Conservation (phyloP, 2,329 filamentous ascomycete species). For the Lecanicillium sp. region DNA sequence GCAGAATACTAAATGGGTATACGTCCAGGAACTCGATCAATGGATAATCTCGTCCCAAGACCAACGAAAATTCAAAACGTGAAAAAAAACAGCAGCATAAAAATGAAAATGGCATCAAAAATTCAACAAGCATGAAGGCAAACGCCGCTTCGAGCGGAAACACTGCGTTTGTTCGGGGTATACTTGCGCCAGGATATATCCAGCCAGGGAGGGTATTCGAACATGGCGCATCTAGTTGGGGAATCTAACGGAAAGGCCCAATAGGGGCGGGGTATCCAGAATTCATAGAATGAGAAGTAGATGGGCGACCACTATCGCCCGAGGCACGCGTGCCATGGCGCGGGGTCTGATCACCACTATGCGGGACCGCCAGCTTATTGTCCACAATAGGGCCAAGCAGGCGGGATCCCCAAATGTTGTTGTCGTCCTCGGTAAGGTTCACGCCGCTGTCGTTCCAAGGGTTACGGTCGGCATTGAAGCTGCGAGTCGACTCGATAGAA, state of each 20-base stretch:
- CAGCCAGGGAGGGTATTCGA: slow-evolving; percentile 49
- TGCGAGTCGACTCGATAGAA: slow-evolving; percentile 90
- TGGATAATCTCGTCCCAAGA: slow-evolving; percentile 5
- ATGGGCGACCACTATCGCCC: slow-evolving; percentile 84
- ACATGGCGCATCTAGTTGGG: slow-evolving; percentile 35
- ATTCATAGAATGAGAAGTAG: slow-evolving; percentile 89
- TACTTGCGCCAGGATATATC: slow-evolving; percentile 59
- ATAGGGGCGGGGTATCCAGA: slow-evolving; percentile 93
- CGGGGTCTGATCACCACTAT: slow-evolving; percentile 74
- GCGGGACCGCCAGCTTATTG: slow-evolving; percentile 54
- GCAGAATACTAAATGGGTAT: slow-evolving; percentile 9
- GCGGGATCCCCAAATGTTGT: slow-evolving; percentile 54
- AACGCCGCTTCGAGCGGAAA: slow-evolving; percentile 39
- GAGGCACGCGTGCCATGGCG: slow-evolving; percentile 77
- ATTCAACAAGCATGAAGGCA: slow-evolving; percentile 14
- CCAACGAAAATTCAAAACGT: slow-evolving; percentile 6
- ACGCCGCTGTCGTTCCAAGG: slow-evolving; percentile 98
- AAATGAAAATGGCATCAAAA: slow-evolving; percentile 1
- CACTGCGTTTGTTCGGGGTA: slow-evolving; percentile 36
- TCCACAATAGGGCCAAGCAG: slow-evolving; percentile 58
- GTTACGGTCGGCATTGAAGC: slow-evolving; percentile 83
- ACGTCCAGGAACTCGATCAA: slow-evolving; percentile 8
- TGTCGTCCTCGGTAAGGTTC: slow-evolving; percentile 84
- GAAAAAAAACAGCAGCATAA: slow-evolving; percentile 4
- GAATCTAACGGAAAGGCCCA: slow-evolving; percentile 80